Percentiles rank a stretch among this genome's conserved stretches.
Evolutionary conservation across 2,329 filamentous ascomycete genomes (phyloP).

Genomic region (Xylaria sp.): DNA sequence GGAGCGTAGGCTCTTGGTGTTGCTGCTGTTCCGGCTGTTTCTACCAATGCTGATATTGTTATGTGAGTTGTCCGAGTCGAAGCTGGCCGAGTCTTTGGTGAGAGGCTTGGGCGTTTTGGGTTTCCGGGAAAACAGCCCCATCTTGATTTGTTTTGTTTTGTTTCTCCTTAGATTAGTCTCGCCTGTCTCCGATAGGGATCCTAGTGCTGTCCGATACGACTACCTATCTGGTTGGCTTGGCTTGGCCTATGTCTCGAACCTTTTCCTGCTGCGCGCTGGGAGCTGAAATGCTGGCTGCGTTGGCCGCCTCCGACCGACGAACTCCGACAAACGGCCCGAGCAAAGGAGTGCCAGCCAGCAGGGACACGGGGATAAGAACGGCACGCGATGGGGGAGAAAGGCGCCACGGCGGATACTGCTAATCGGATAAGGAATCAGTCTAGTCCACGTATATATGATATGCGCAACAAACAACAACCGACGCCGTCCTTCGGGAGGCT

Average conservation of each 20-base stretch:
- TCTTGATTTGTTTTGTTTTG: slow-evolving; percentile 44
- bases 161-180: not conserved
- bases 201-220: not conserved
- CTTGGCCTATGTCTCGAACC: not conserved
- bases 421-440: slow-evolving; percentile 18
- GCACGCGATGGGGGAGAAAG: not conserved
- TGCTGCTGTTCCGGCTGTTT: slow-evolving; percentile 56
- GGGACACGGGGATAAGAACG: slow-evolving; percentile 10
- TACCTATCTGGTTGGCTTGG: not conserved
- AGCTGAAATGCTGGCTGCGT: slow-evolving; percentile 17
- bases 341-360: not conserved
- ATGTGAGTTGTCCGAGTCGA: slow-evolving; percentile 61
- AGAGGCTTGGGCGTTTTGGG: slow-evolving; percentile 63
- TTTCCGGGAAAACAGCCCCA: slow-evolving; percentile 69
- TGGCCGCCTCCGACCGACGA: slow-evolving; percentile 33
- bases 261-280: not conserved
- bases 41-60: slow-evolving; percentile 45
- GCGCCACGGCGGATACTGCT: not conserved
- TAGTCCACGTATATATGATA: slow-evolving; percentile 16
- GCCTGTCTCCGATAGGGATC: not conserved
- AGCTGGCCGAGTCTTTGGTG: slow-evolving; percentile 60
- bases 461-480: slow-evolving; percentile 3
- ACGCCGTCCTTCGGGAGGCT: slow-evolving; percentile 1
- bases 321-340: slow-evolving; percentile 36
- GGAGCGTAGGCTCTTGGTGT: slow-evolving; percentile 54